A percentile compares a stretch with the other conserved stretches of the same genome.
phyloP scores from a whole-genome alignment of 192 early-diverging fungal species.

The Linnemannia schmuckeri region DNA sequence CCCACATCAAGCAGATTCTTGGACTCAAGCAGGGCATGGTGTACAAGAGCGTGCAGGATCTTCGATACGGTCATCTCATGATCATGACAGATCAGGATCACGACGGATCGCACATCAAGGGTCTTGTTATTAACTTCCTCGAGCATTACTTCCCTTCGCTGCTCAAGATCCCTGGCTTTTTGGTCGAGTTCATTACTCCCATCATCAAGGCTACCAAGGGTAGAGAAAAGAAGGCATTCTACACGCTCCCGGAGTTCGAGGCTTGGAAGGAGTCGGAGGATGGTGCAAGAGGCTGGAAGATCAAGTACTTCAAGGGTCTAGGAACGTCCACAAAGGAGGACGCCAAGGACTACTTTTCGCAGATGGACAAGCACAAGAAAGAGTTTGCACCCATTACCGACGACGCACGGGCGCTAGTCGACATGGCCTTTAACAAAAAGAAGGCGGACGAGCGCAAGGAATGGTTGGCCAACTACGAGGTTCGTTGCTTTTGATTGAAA shows the following conservation, averaged over 20 bases:
- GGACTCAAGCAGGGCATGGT: constrained; percentile 89
- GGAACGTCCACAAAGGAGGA: constrained; percentile 89
- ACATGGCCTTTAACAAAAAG: constrained; percentile 98
- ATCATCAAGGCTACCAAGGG: constrained; percentile 90
- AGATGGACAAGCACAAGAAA: constrained; percentile 85
- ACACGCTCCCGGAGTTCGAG: constrained; percentile 94
- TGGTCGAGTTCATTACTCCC: constrained; percentile 97
- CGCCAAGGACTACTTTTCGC: constrained; percentile 93
- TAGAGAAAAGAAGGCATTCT: constrained; percentile 80
- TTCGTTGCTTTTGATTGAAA: constrained; percentile 6
- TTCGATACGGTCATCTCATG: constrained; percentile 97
- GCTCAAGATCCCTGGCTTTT: constrained; percentile 90
- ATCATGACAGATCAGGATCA: constrained; percentile 99
- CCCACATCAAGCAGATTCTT: constrained; percentile 91
- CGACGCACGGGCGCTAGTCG: constrained; percentile 83
- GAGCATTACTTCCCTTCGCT: constrained; percentile 95
- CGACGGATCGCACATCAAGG: constrained; percentile 98
- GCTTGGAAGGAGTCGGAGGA: constrained; percentile 79
- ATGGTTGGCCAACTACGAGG: constrained; percentile 84
- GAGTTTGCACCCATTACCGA: constrained; percentile 68
- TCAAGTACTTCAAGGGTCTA: constrained; percentile 99
- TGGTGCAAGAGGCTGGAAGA: constrained; percentile 81
- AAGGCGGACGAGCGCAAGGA: constrained; percentile 96
- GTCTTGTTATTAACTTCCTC: constrained; percentile 95
- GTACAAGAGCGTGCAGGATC: constrained; percentile 77